phyloP scores from a whole-genome alignment of 2,329 filamentous ascomycete genomes.

The Blastomyces parvus region DNA sequence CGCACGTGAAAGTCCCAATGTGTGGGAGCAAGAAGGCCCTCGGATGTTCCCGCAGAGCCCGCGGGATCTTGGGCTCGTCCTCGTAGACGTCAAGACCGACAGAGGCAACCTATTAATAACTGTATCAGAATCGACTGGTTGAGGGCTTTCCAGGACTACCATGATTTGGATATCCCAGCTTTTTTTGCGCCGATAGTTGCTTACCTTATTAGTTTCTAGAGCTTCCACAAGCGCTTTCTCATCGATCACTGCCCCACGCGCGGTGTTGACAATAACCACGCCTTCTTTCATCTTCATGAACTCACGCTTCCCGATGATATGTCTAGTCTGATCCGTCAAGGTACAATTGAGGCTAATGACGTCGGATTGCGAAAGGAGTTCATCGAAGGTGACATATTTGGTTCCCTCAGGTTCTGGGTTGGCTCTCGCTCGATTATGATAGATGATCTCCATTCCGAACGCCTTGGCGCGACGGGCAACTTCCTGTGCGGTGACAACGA shows the following conservation, averaged over 20 bases:
- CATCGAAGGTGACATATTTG: conserved; percentile 38
- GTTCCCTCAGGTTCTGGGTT: conserved; percentile 35
- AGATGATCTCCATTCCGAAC: conserved; percentile 40
- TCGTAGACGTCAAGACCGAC: conserved; percentile 41
- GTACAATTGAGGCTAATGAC: conserved; percentile 40
- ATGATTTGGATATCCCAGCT: not conserved
- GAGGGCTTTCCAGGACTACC: not conserved
- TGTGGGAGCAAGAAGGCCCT: conserved; percentile 49
- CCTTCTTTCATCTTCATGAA: conserved; percentile 31
- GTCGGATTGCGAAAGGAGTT: conserved; percentile 38
- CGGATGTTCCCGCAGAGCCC: conserved; percentile 38
- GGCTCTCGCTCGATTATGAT: conserved; percentile 39
- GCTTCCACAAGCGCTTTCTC: conserved; percentile 40
- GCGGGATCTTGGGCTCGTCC: conserved; percentile 39
- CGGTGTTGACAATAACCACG: conserved; percentile 30
- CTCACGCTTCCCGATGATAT: conserved; percentile 39
- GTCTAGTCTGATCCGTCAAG: conserved; percentile 36
- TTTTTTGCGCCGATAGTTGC: conserved; percentile 9
- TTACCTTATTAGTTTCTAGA: conserved; percentile 38
- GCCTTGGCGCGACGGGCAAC: conserved; percentile 37
- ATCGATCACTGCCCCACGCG: conserved; percentile 29
- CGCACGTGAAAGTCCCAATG: conserved; percentile 50
- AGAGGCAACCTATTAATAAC: conserved; percentile 27
- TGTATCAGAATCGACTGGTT: not conserved
- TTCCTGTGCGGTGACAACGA: conserved; percentile 26